phyloP scores from a whole-genome alignment of 306 rosid genomes.

The Castanea sativa region DNA sequence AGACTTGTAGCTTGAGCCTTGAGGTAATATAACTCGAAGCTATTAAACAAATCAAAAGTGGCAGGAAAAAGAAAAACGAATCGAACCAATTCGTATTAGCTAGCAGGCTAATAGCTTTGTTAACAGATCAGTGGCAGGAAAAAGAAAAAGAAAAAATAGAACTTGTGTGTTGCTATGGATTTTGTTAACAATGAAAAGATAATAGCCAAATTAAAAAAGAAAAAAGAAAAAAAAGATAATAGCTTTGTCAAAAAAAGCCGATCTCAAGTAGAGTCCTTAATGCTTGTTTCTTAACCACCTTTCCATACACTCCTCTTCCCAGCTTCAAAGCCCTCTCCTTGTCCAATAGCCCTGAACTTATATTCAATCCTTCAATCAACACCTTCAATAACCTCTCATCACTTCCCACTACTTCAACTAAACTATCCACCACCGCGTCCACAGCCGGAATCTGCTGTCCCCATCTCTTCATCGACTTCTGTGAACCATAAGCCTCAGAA shows the following conservation, averaged over 20 bases:
- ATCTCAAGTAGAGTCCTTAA: constrained; percentile 47
- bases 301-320: constrained; percentile 71
- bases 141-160: background rate
- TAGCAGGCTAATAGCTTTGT: too few species aligned
- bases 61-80: too few species aligned
- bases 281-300: constrained; percentile 69
- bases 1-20: too few species aligned
- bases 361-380: constrained; percentile 48
- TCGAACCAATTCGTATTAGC: too few species aligned
- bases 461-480: constrained; percentile 66
- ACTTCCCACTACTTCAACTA: constrained; percentile 64
- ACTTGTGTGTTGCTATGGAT: background rate
- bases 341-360: constrained; percentile 38
- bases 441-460: constrained; percentile 57
- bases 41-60: too few species aligned
- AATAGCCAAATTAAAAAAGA: background rate
- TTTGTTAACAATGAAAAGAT: background rate
- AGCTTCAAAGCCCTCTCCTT: constrained; percentile 58
- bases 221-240: background rate
- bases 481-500: constrained; percentile 46
- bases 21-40: too few species aligned
- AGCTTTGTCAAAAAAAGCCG: constrained; percentile 25
- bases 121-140: background rate
- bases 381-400: constrained; percentile 71
- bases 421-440: constrained; percentile 49